Conservation (phyloP, 371 early-diverging fungal genomes). For the Mortierella sp. region DNA sequence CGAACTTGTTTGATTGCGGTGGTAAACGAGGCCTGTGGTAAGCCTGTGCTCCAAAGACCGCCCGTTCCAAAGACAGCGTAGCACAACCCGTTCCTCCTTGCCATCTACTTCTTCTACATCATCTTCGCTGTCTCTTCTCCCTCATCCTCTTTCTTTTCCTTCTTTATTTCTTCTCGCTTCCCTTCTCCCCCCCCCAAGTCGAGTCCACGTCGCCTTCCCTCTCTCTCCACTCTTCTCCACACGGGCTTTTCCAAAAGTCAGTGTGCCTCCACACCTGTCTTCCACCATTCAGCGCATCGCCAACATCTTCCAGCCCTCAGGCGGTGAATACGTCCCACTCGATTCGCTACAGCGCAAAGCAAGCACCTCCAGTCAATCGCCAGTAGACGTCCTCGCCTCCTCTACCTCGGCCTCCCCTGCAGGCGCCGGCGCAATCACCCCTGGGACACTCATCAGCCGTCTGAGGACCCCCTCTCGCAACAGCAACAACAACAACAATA, state of each 20-base stretch:
- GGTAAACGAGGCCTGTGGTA: too few species aligned
- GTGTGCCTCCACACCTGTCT: neutral
- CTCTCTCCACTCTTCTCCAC: neutral
- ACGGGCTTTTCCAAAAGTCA: neutral
- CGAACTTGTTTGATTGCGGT: neutral
- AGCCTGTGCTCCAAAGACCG: too few species aligned
- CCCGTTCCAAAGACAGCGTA: slow-evolving; percentile 8
- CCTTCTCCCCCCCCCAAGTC: neutral
- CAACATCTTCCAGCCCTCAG: slow-evolving; percentile 41
- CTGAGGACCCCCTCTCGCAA: slow-evolving; percentile 24
- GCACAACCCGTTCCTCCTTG: neutral
- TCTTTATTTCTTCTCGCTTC: neutral
- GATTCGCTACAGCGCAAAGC: slow-evolving; percentile 43
- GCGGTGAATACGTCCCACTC: slow-evolving; percentile 53
- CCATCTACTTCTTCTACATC: neutral
- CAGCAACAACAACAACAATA: slow-evolving; percentile 3
- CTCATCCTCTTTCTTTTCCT: neutral
- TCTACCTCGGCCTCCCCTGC: slow-evolving; percentile 26
- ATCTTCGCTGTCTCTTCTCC: neutral
- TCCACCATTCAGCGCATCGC: slow-evolving; percentile 53
- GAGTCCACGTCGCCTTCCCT: slow-evolving; percentile 1
- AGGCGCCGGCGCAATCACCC: slow-evolving; percentile 1
- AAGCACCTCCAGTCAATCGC: slow-evolving; percentile 25
- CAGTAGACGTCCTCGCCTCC: slow-evolving; percentile 15
- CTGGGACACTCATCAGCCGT: slow-evolving; percentile 30